Conservation (phyloP, 306 rosid genomes). For the Fragaria nilgerrensis region DNA sequence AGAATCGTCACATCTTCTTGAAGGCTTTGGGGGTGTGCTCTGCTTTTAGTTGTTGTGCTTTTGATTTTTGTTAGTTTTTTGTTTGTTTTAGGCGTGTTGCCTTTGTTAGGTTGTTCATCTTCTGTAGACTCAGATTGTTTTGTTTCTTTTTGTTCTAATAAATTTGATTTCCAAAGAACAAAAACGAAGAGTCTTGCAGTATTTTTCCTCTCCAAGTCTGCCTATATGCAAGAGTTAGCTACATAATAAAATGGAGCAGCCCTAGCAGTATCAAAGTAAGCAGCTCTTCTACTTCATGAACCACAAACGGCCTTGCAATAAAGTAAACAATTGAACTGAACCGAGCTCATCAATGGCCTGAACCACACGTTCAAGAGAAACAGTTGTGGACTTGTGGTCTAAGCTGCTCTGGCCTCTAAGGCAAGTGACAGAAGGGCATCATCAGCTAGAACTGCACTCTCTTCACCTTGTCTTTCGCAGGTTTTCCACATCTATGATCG, state of each 20-base stretch:
- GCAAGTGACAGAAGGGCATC: constrained; percentile 38
- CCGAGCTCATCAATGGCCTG: constrained; percentile 34
- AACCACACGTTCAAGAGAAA: constrained; percentile 17
- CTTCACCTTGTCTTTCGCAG: constrained; percentile 32
- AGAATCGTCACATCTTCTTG: no score
- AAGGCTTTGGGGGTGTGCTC: no score
- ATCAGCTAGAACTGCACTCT: constrained; percentile 20
- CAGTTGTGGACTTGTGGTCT: constrained; percentile 10
- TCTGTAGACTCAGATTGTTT: no score
- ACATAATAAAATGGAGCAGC: constrained; percentile 29
- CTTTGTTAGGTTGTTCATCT: no score
- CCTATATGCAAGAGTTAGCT: constrained; percentile 26
- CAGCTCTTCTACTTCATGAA: constrained; percentile 21
- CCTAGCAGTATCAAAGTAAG: constrained; percentile 19
- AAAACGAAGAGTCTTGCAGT: neutral
- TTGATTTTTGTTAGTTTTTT: no score
- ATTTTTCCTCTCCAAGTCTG: constrained; percentile 4
- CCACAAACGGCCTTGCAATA: constrained; percentile 25
- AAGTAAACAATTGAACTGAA: constrained; percentile 23
- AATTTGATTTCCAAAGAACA: no score
- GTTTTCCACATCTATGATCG: constrained; percentile 26
- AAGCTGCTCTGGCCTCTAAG: constrained; percentile 23
- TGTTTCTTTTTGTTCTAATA: no score
- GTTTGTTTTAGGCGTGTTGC: no score
- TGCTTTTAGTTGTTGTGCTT: no score